Percentiles rank a stretch among this genome's conserved stretches.
These are phyloP conservation scores for Theileria orientalis DNA, from an alignment of 169 alveolate species.

Conservation along the genomic window DNA sequence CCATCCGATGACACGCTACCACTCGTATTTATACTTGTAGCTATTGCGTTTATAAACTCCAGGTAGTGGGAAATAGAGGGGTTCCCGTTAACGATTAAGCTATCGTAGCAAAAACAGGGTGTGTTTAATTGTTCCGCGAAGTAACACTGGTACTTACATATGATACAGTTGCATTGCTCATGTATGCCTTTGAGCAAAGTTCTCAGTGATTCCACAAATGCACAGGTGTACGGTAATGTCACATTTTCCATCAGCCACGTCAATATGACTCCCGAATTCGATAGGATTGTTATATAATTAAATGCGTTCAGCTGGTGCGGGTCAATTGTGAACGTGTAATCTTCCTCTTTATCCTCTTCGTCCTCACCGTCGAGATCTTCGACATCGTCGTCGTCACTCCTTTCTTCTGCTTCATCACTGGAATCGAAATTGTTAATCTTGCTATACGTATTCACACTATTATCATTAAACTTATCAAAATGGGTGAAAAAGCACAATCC, in stretches of 20 bases:
- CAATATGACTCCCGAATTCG: conserved; percentile 3
- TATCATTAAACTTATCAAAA: too few relatives aligned
- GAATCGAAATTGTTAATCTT: too few relatives aligned
- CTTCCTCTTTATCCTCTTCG: not conserved
- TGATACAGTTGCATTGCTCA: not conserved
- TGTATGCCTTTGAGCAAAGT: not conserved
- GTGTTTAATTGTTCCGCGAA: not conserved
- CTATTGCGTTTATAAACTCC: conserved; percentile 18
- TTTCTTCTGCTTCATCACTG: too few relatives aligned
- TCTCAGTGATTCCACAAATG: not conserved
- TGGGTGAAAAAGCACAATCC: conserved; percentile 33
- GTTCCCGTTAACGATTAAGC: conserved; percentile 8
- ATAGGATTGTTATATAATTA: conserved; percentile 3
- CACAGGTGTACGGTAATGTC: conserved; percentile 37
- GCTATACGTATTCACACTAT: too few relatives aligned
- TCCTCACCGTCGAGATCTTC: not conserved
- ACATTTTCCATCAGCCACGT: conserved; percentile 31
- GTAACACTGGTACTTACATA: conserved; percentile 7
- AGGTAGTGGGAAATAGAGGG: conserved; percentile 10
- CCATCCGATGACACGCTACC: not conserved
- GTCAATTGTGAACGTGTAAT: not conserved
- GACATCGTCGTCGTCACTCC: not conserved
- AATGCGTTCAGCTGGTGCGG: conserved; percentile 18
- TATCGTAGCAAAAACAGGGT: conserved; percentile 10
- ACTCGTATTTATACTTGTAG: too few relatives aligned